A percentile compares a stretch with the other conserved stretches of the same genome.
Conservation (phyloP, 768 basidiomycete species). For the Boletellus emodensis region DNA sequence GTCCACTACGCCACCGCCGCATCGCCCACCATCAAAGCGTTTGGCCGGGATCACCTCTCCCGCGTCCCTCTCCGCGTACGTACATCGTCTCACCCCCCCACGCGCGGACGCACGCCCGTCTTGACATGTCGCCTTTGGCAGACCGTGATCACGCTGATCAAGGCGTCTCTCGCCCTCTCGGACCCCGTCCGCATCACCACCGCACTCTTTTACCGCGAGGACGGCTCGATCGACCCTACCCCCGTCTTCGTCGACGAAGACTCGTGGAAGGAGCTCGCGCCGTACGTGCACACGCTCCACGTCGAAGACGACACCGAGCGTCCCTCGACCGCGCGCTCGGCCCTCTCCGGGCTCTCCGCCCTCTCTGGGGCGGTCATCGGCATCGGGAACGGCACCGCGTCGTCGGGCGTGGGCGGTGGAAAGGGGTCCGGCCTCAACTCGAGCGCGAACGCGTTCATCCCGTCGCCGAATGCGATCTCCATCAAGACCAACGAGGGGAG, state of each 20-base stretch:
- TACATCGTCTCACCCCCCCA: neutral
- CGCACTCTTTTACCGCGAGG: constrained; percentile 30
- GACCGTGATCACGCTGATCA: constrained; percentile 27
- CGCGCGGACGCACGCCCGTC: no score
- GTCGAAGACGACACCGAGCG: constrained; percentile 28
- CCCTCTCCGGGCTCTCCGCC: constrained; percentile 6
- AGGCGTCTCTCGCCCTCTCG: constrained; percentile 17
- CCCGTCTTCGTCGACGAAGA: constrained; percentile 28
- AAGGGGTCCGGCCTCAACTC: constrained; percentile 16
- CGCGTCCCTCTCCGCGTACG: constrained; percentile 32
- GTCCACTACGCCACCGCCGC: constrained; percentile 19
- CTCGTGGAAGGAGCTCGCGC: constrained; percentile 31
- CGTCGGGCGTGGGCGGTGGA: neutral
- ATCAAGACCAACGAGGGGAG: constrained; percentile 21
- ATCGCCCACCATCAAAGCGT: constrained; percentile 23
- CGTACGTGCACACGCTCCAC: constrained; percentile 30
- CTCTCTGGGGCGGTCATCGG: neutral
- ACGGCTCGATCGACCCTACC: constrained; percentile 25
- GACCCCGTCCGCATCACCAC: constrained; percentile 18
- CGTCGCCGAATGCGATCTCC: constrained; percentile 12
- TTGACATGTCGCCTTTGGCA: constrained; percentile 1
- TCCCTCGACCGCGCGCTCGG: constrained; percentile 8
- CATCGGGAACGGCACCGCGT: neutral
- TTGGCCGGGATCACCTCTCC: constrained; percentile 29
- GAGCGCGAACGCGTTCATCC: constrained; percentile 25